A percentile compares a stretch with the other conserved stretches of the same genome.
These are phyloP conservation scores for Pythium rishiriense DNA, from an alignment of 352 stramenopile species.

Conservation along the genomic window DNA sequence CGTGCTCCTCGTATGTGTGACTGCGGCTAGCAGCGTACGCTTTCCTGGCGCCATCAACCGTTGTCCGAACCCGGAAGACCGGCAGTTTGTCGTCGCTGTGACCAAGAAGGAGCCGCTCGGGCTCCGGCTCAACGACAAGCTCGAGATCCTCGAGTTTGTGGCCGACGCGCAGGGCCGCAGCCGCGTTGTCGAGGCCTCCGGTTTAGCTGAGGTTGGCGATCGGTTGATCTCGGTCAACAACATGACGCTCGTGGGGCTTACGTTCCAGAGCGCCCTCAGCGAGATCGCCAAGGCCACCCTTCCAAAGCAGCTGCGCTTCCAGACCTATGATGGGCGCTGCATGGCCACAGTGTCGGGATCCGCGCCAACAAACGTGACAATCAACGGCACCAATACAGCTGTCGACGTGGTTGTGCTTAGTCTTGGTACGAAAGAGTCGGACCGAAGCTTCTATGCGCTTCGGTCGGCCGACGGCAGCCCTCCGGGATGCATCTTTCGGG, in stretches of 20 bases:
- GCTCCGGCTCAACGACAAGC: slow-evolving; percentile 55
- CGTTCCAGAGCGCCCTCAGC: slow-evolving; percentile 41
- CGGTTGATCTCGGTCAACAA: slow-evolving; percentile 59
- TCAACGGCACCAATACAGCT: not conserved
- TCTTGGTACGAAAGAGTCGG: slow-evolving; percentile 38
- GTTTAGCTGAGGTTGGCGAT: slow-evolving; percentile 70
- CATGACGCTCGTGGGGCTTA: slow-evolving; percentile 34
- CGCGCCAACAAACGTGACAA: not conserved
- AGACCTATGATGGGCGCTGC: slow-evolving; percentile 54
- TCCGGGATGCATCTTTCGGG: slow-evolving; percentile 54
- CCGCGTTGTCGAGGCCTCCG: slow-evolving; percentile 58
- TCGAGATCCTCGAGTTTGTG: slow-evolving; percentile 70
- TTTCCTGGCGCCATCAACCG: slow-evolving; percentile 4
- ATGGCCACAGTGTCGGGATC: not conserved
- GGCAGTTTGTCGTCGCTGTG: slow-evolving; percentile 54
- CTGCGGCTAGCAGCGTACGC: not conserved
- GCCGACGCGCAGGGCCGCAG: slow-evolving; percentile 50
- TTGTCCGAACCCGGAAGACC: slow-evolving; percentile 22
- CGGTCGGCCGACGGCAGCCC: slow-evolving; percentile 53
- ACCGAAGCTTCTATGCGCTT: slow-evolving; percentile 56
- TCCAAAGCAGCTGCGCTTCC: slow-evolving; percentile 60
- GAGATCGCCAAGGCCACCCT: slow-evolving; percentile 39
- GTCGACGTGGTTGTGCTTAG: slow-evolving; percentile 39
- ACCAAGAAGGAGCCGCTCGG: slow-evolving; percentile 46
- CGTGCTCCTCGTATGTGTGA: not conserved